Conservation (phyloP, 192 early-diverging fungal species). For the Entomortierella beljakovae region DNA sequence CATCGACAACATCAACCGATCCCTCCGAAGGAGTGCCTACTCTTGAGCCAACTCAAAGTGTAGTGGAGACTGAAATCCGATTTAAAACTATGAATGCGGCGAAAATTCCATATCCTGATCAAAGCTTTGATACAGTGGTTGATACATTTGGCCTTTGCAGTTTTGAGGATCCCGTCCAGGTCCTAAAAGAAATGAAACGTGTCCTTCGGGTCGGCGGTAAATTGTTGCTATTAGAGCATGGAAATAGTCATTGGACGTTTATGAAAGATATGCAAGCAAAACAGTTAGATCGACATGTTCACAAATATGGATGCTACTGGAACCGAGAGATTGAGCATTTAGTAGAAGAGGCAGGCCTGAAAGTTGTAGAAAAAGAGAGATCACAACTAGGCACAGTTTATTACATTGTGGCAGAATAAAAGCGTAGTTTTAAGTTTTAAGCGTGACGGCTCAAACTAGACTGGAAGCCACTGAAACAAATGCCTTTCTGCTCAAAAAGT, state of each 20-base stretch:
- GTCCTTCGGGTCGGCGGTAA: slow-evolving; percentile 28
- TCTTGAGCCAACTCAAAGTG: background rate
- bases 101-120: slow-evolving; percentile 40
- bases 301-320: slow-evolving; percentile 56
- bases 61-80: slow-evolving; percentile 38
- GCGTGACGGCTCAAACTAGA: background rate
- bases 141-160: slow-evolving; percentile 52
- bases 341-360: slow-evolving; percentile 39
- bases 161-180: slow-evolving; percentile 48
- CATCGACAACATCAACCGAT: background rate
- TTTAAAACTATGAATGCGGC: slow-evolving; percentile 51
- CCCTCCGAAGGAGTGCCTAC: too few relatives aligned
- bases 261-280: slow-evolving; percentile 55
- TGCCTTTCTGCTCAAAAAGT: slow-evolving; percentile 1
- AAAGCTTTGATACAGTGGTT: slow-evolving; percentile 46
- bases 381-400: slow-evolving; percentile 49
- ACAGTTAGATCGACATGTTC: slow-evolving; percentile 45
- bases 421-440: background rate
- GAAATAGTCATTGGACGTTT: slow-evolving; percentile 41
- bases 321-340: slow-evolving; percentile 46
- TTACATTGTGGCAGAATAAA: slow-evolving; percentile 36
- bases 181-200: slow-evolving; percentile 47
- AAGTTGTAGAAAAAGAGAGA: slow-evolving; percentile 39
- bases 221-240: slow-evolving; percentile 45
- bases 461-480: background rate